Evolutionary conservation across 176 grass and related monocot species (phyloP).

Genomic region (Musa schizocarpa): DNA sequence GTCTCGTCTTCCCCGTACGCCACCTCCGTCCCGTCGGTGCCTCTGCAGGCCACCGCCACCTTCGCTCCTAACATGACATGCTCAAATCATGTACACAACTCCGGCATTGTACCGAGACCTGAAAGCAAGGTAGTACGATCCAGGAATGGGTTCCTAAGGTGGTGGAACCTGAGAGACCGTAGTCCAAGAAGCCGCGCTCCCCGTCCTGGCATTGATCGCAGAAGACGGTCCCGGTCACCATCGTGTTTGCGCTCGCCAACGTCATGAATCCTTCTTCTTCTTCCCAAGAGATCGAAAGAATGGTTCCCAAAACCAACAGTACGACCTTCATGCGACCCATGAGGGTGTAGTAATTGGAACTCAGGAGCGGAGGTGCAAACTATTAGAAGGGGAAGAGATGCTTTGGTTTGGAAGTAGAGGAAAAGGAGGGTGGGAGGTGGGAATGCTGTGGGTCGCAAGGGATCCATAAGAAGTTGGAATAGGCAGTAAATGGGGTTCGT

Average conservation of each 20-base stretch:
- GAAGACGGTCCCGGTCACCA: constrained; percentile 83
- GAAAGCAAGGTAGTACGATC: background rate
- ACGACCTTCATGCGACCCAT: background rate
- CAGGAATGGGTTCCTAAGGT: background rate
- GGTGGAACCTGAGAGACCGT: constrained; percentile 52
- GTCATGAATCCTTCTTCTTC: background rate
- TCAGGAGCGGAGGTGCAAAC: background rate
- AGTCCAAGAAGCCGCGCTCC: constrained; percentile 55
- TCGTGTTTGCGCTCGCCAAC: constrained; percentile 30
- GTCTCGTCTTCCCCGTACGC: constrained; percentile 41
- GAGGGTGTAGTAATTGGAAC: background rate
- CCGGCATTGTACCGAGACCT: background rate
- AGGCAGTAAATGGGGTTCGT: background rate
- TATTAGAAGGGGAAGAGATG: background rate
- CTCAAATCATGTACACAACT: background rate
- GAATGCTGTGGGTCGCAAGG: background rate
- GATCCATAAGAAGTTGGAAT: background rate
- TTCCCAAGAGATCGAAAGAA: background rate
- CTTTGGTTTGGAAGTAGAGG: background rate
- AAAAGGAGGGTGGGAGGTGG: background rate
- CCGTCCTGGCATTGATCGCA: constrained; percentile 94
- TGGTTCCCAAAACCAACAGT: background rate
- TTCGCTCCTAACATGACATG: constrained; percentile 35
- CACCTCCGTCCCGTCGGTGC: constrained; percentile 21
- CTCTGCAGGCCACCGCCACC: constrained; percentile 59